Base-by-base conservation (phyloP, 257 asterid genomes). In the Ocimum tenuiflorum region DNA sequence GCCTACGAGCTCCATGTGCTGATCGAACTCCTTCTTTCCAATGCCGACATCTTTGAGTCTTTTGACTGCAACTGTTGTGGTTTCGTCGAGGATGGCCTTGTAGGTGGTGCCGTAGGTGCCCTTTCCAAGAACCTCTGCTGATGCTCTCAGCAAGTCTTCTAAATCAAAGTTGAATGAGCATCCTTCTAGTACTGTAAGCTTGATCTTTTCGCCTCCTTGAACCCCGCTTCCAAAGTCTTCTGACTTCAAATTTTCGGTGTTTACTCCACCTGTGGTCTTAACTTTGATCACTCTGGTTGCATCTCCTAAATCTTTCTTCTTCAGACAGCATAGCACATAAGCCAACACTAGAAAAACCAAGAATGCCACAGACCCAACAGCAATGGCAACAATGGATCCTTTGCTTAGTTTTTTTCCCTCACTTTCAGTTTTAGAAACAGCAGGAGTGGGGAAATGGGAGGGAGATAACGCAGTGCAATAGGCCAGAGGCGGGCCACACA, bases 71-170 rank as follows among this genome's bases (percentile, higher is more conserved):
- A 88, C 94, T 10, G 83, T 81, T 1, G 88, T 85, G 6, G 84
- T 68, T 65, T 90, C 99, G 50, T 94, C 99, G 67, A 90, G 70
- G 6, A 77, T 76, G 1, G 96, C 99, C 68, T 90, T 94, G 56
- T 94, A 94, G 0, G 99, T 85, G 3, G 99, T 90, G 15, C 99
- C 99, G 27, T 78, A 82, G 29, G 82, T 88, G 14, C 99, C 97
- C 60, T 90, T 94, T 2, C 99, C 99, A 15, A 94, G 96, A 70
- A 94, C 95, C 63, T 94, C 97, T 2, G 99, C 99, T 2, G 99
- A 94, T 7, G 99, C 96, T 61, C 99, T 88, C 3, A 94, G 68
- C 81, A 94, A 68, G 65, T 94, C 99, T 78, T 94, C 99, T 0
- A 94, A 83, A 77, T 94, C 85, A 24, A 90, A 90, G 85, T 70